A percentile compares a stretch with the other conserved stretches of the same genome.
Evolutionary conservation across 2,329 filamentous ascomycete species (phyloP).

Genomic region (Chaetomiaceae sp.): DNA sequence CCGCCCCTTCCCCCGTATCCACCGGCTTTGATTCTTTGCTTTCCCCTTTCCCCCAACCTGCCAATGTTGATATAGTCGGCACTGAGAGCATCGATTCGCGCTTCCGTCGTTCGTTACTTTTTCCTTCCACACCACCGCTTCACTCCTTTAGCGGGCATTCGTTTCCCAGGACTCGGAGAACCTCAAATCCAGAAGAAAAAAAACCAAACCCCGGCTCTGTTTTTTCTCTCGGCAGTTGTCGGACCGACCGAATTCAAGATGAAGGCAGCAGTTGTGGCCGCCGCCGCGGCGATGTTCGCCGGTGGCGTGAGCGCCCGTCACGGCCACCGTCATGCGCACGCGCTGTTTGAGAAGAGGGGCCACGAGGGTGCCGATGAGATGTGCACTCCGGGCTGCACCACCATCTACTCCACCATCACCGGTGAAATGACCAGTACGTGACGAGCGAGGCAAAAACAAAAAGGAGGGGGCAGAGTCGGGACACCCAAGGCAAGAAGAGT

Average conservation of each 20-base stretch:
- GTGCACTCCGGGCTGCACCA: conserved; percentile 38
- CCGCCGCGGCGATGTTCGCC: conserved; percentile 58
- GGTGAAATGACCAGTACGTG: conserved; percentile 62
- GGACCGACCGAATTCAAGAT: conserved; percentile 47
- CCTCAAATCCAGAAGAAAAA: conserved; percentile 26
- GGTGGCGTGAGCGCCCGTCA: conserved; percentile 52
- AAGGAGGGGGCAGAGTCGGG: too few relatives aligned
- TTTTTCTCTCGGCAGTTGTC: conserved; percentile 19
- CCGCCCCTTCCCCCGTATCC: conserved; percentile 24
- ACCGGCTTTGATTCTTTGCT: conserved; percentile 32
- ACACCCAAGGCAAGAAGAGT: background rate
- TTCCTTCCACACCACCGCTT: conserved; percentile 59
- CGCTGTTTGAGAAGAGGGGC: conserved; percentile 49
- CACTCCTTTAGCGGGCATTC: conserved; percentile 87
- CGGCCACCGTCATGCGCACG: conserved; percentile 60
- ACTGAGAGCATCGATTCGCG: conserved; percentile 41
- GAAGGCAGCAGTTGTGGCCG: conserved; percentile 67
- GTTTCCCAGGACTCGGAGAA: conserved; percentile 41
- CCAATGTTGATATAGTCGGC: conserved; percentile 51
- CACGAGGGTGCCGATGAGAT: conserved; percentile 33
- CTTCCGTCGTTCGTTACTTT: conserved; percentile 50
- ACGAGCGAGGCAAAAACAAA: background rate
- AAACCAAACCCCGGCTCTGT: conserved; percentile 22
- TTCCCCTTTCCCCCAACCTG: conserved; percentile 32
- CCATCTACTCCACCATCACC: conserved; percentile 63